phyloP scores from a whole-genome alignment of 768 basidiomycete genomes.

The Naganishia antarctica region DNA sequence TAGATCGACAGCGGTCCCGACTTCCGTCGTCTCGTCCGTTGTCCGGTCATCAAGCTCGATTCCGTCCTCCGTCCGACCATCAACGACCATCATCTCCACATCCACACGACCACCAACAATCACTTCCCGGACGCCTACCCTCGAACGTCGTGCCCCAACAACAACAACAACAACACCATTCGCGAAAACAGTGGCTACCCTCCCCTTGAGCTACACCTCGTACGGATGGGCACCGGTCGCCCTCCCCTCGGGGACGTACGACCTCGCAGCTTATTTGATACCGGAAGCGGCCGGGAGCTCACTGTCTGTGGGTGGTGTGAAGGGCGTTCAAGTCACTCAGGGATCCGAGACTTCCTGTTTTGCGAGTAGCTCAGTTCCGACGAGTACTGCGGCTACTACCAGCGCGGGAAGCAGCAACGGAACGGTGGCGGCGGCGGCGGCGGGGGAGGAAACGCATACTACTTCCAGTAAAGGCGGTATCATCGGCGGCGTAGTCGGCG shows the following conservation, averaged over 20 bases:
- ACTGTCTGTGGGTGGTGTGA: not conserved
- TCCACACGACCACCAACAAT: not conserved
- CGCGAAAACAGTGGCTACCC: not conserved
- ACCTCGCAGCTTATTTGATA: conserved; percentile 8
- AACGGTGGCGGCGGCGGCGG: not conserved
- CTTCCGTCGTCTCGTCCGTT: no score
- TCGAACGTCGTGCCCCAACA: conserved; percentile 3
- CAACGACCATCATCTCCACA: not conserved
- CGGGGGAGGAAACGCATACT: not conserved
- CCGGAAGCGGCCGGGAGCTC: not conserved
- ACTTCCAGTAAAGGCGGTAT: not conserved
- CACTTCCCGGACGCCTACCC: not conserved
- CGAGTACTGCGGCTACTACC: not conserved
- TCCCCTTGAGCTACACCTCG: conserved; percentile 3
- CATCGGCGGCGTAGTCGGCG: conserved; percentile 9
- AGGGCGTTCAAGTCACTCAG: not conserved
- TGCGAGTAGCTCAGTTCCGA: not conserved
- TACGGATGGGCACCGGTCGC: conserved; percentile 7
- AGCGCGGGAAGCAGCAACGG: not conserved
- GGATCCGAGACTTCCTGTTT: not conserved
- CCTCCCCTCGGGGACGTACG: conserved; percentile 10
- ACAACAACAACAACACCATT: not conserved
- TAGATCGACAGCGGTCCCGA: no score
- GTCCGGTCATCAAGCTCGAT: no score
- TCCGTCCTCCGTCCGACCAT: not conserved